Conservation (phyloP, 768 basidiomycete genomes). For the Rhizopogon vinicolor region DNA sequence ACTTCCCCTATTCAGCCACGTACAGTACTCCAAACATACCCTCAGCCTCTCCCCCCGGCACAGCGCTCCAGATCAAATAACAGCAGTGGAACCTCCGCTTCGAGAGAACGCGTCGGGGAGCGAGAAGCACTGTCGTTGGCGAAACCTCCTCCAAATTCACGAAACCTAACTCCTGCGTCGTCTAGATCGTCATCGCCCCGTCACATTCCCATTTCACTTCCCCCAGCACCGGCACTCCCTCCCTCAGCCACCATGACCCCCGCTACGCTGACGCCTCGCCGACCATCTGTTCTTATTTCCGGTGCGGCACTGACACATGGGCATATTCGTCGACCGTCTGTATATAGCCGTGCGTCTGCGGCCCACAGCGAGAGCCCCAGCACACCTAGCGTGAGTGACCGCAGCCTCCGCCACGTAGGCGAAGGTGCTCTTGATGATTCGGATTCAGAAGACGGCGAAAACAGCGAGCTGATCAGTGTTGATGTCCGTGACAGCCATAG, state of each 20-base stretch:
- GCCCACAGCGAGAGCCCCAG: slow-evolving; percentile 28
- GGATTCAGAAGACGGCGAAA: slow-evolving; percentile 43
- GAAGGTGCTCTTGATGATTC: slow-evolving; percentile 79
- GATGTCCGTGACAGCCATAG: slow-evolving; percentile 23
- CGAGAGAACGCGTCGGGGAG: slow-evolving; percentile 16
- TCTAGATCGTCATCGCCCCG: slow-evolving; percentile 57
- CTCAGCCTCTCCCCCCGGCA: slow-evolving; percentile 1
- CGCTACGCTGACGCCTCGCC: slow-evolving; percentile 37
- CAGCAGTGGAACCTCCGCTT: slow-evolving; percentile 19
- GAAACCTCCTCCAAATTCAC: slow-evolving; percentile 34
- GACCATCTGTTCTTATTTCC: slow-evolving; percentile 34
- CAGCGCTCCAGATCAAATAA: slow-evolving; percentile 13
- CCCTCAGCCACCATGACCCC: slow-evolving; percentile 41
- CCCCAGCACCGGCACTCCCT: slow-evolving; percentile 30
- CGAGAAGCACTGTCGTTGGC: slow-evolving; percentile 11
- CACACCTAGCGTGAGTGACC: slow-evolving; percentile 29
- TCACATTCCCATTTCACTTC: slow-evolving; percentile 33
- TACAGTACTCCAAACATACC: slow-evolving; percentile 1
- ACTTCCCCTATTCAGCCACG: slow-evolving; percentile 22
- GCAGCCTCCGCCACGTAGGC: slow-evolving; percentile 60
- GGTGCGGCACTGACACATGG: slow-evolving; percentile 26
- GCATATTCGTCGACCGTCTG: slow-evolving; percentile 30
- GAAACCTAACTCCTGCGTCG: slow-evolving; percentile 51
- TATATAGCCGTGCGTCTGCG: slow-evolving; percentile 43
- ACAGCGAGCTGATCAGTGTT: slow-evolving; percentile 11